Conservation (phyloP, 805 yeast genomes). For the Lipomyces oligophaga region DNA sequence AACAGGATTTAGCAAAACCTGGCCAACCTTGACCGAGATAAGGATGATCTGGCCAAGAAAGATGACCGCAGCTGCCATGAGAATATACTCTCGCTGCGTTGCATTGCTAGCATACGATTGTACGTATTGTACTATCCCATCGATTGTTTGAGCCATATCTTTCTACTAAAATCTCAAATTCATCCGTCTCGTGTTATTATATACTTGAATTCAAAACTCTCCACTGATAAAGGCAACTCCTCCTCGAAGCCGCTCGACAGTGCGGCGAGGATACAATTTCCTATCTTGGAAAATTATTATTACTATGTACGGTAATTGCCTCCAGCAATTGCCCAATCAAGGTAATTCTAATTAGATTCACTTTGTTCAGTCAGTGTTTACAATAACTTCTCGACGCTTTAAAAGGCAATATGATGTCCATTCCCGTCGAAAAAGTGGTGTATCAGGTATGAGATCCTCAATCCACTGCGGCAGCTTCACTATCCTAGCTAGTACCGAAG, state of each 20-base stretch:
- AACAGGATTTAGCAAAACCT: conserved; percentile 1
- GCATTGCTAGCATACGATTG: conserved; percentile 2
- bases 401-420: conserved; percentile 21
- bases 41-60: conserved; percentile 3
- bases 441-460: conserved; percentile 13
- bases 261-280: no score
- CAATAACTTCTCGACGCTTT: neutral
- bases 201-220: no score
- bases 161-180: neutral
- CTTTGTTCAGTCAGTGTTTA: no score
- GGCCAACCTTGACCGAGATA: conserved; percentile 7
- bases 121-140: neutral
- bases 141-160: conserved; percentile 3
- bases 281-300: no score
- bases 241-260: no score
- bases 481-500: conserved; percentile 18
- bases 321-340: no score
- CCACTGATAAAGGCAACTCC: no score
- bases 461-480: conserved; percentile 17
- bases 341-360: no score
- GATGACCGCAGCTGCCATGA: conserved; percentile 8
- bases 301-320: no score
- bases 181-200: no score
- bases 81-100: conserved; percentile 3
- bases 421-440: conserved; percentile 4